Base-by-base conservation (phyloP, 2,329 filamentous ascomycete species). In the Daldinia eschscholtzii region DNA sequence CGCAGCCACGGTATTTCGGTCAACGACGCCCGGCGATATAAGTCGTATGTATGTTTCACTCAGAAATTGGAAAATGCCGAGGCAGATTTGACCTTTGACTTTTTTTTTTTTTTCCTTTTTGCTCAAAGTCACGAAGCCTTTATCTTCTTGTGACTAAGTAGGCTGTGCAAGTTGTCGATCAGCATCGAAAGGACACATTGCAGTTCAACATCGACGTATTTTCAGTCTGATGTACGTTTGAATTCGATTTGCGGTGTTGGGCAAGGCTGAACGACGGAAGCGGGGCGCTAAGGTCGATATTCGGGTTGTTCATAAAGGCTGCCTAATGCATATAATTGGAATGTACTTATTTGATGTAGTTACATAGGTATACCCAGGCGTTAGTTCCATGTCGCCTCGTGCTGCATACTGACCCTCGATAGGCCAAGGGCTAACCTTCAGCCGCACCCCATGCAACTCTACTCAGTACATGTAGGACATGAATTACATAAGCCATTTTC, bases 161-260 rank as follows among this genome's bases (percentile, higher is more conserved):
- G 15, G 18, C 9, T 28, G 46, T 33, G 6, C 13, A n/a, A n/a
- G 15, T 30, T n/a, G 46, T 33, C 23, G 7, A 18, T 18, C 13
- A 50, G 9, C 12, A 9, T 35, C 44, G 7, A 48, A 65, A 68
- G 72, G 72, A 73, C 72, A 74, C 64, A 44, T 74, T 69, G 67
- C 72, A 58, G 7, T 48, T 59, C 50, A 44, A 20, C 10, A 23
- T 37, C 18, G 10, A 10, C 23, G 12, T 10, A 12, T n/a, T 33
- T 20, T 46, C 35, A 37, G 35, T 37, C 35, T 44, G 42, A 10
- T 44, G 42, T 15, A 39, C n/a, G 12, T 26, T 4, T n/a, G 10
- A 10, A 13, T 35, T 57, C 50, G 58, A 28, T 48, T 42, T 46
- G 44, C 57, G 52, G 42, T 26, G 26, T 33, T 20, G 59, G 23